These are phyloP conservation scores for Tillandsia fasciculata DNA, from an alignment of 176 grass and related monocot species.

Conservation along the genomic window DNA sequence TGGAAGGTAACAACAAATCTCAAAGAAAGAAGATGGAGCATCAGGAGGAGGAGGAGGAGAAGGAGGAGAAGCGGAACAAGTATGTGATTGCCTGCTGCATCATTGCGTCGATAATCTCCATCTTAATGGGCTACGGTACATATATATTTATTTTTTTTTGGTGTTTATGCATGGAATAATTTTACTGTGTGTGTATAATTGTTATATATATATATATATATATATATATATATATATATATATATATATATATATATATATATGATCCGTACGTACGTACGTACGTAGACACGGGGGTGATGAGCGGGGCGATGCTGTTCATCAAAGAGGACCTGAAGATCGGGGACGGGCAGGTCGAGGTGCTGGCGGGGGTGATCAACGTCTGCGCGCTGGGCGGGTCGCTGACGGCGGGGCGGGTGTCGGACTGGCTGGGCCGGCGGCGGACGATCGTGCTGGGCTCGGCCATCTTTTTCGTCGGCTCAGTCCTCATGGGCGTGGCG, in stretches of 20 bases:
- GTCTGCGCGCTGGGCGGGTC: background rate
- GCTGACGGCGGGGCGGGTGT: constrained; percentile 1
- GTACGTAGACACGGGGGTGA: constrained; percentile 3
- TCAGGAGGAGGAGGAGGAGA: background rate
- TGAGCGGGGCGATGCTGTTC: constrained; percentile 14
- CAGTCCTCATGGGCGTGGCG: background rate
- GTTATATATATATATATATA: background rate
- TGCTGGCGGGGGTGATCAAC: constrained; percentile 11
- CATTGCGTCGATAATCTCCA: constrained; percentile 51
- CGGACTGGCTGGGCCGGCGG: constrained; percentile 3
- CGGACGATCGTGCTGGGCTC: background rate
- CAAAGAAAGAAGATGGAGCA: no score
- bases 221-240: background rate
- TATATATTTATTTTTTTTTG: background rate
- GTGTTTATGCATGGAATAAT: background rate
- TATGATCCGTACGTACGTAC: background rate
- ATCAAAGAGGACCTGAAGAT: constrained; percentile 4
- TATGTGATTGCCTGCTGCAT: constrained; percentile 40
- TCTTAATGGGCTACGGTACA: constrained; percentile 58
- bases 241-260: background rate
- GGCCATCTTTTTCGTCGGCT: constrained; percentile 12
- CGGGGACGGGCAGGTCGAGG: background rate
- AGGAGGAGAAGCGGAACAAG: constrained; percentile 18
- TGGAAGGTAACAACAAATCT: no score
- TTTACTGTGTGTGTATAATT: background rate